These are phyloP conservation scores for Lodderomyces oxycetoniae DNA, from an alignment of 1,139 yeast species.

Conservation along the genomic window DNA sequence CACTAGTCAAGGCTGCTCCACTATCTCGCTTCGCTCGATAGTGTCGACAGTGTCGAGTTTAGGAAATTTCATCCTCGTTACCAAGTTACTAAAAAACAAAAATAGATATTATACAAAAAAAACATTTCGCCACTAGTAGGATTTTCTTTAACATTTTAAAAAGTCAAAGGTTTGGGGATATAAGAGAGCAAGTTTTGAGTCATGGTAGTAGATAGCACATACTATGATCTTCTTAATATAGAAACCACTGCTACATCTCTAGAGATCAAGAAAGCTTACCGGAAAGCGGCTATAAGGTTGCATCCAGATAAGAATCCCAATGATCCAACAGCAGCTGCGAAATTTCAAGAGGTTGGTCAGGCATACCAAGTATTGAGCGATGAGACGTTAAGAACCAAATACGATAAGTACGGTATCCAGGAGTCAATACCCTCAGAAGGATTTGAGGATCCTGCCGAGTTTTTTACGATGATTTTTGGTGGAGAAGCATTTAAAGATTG, in stretches of 20 bases:
- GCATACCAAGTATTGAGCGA: conserved; percentile 84
- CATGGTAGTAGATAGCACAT: conserved; percentile 95
- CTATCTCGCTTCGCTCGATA: too few relatives aligned
- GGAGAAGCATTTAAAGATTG: conserved; percentile 84
- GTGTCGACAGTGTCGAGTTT: too few relatives aligned
- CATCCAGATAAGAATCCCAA: conserved; percentile 97
- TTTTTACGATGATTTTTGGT: conserved; percentile 67
- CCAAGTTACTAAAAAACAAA: too few relatives aligned
- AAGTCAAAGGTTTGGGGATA: too few relatives aligned
- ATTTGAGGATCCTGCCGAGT: conserved; percentile 85
- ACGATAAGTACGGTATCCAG: conserved; percentile 83
- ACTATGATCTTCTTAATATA: conserved; percentile 76
- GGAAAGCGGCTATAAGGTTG: conserved; percentile 79
- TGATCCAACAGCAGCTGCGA: conserved; percentile 71
- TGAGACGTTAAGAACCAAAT: conserved; percentile 63
- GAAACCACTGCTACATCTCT: conserved; percentile 66
- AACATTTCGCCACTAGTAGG: too few relatives aligned
- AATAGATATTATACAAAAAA: too few relatives aligned
- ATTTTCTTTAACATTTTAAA: too few relatives aligned
- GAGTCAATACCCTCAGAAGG: conserved; percentile 78
- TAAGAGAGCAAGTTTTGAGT: background rate
- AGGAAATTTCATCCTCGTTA: too few relatives aligned
- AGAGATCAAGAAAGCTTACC: conserved; percentile 89
- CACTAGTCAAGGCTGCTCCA: too few relatives aligned
- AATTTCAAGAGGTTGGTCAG: conserved; percentile 67